These are phyloP conservation scores for Forsythia suspensa DNA, from an alignment of 257 asterid species.

Conservation along the genomic window DNA sequence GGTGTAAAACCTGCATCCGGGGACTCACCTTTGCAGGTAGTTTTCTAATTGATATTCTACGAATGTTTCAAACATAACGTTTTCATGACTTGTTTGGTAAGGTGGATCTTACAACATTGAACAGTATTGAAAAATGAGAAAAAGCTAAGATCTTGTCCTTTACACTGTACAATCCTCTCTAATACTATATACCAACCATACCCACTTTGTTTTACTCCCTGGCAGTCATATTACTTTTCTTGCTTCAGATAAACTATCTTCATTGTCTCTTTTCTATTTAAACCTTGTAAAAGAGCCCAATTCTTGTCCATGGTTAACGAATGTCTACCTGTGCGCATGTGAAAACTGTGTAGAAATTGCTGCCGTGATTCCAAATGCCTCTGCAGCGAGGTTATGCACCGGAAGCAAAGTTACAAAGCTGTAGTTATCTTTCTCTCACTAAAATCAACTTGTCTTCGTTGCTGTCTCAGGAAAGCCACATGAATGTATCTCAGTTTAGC, in stretches of 20 bases:
- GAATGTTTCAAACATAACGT: not conserved
- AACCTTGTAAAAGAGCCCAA: not conserved
- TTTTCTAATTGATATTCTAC: conserved; percentile 3
- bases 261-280: not conserved
- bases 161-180: not conserved
- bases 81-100: not conserved
- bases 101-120: not conserved
- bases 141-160: not conserved
- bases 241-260: not conserved
- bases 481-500: not conserved
- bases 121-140: not conserved
- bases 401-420: not conserved
- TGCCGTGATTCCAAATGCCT: not conserved
- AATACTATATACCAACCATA: not conserved
- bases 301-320: not conserved
- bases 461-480: not conserved
- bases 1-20: conserved; percentile 88
- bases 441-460: not conserved
- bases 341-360: not conserved
- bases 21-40: conserved; percentile 92
- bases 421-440: not conserved
- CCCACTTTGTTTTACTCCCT: not conserved
- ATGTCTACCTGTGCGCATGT: not conserved
- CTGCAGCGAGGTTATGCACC: not conserved
- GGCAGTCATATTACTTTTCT: not conserved